These are phyloP conservation scores for Chaetomiaceae sp. DNA, from an alignment of 2,329 filamentous ascomycete species.

Conservation along the genomic window DNA sequence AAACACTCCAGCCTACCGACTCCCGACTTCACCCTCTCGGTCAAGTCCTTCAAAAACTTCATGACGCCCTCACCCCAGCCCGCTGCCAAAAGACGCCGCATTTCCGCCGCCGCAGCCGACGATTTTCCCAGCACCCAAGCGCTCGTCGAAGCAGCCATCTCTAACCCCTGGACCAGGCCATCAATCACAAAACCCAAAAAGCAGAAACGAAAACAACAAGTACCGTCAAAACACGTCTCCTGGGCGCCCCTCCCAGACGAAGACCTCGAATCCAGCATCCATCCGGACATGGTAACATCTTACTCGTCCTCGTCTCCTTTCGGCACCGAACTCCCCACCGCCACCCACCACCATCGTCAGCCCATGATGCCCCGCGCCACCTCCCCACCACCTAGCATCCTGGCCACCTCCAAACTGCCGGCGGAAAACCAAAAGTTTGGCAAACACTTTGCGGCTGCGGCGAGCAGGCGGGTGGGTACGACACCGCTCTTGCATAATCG, in stretches of 20 bases:
- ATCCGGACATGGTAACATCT: not conserved
- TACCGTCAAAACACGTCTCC: slow-evolving; percentile 30
- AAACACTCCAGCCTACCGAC: slow-evolving; percentile 35
- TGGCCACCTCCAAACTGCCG: slow-evolving; percentile 30
- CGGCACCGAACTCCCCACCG: slow-evolving; percentile 17
- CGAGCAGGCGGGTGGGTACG: not conserved
- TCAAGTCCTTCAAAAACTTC: slow-evolving; percentile 51
- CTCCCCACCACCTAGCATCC: slow-evolving; percentile 41
- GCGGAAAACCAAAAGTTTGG: slow-evolving; percentile 39
- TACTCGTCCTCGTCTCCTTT: not conserved
- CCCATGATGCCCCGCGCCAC: slow-evolving; percentile 23
- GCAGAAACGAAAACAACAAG: slow-evolving; percentile 18
- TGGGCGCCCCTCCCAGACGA: slow-evolving; percentile 33
- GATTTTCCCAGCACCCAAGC: slow-evolving; percentile 33
- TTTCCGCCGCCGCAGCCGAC: slow-evolving; percentile 17
- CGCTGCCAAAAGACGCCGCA: slow-evolving; percentile 25
- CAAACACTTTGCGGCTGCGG: slow-evolving; percentile 45
- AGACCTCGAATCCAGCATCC: not conserved
- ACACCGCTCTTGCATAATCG: not conserved
- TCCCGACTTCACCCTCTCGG: slow-evolving; percentile 44
- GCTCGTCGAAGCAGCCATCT: slow-evolving; percentile 35
- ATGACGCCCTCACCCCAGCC: slow-evolving; percentile 46
- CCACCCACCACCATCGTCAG: slow-evolving; percentile 1
- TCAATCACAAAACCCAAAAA: slow-evolving; percentile 10
- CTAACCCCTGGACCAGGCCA: slow-evolving; percentile 32